Evolutionary conservation across 2,329 filamentous ascomycete genomes (phyloP), one percentile per base, ranked within the genome.

Genomic region (Diaporthe citrichinensis): DNA sequence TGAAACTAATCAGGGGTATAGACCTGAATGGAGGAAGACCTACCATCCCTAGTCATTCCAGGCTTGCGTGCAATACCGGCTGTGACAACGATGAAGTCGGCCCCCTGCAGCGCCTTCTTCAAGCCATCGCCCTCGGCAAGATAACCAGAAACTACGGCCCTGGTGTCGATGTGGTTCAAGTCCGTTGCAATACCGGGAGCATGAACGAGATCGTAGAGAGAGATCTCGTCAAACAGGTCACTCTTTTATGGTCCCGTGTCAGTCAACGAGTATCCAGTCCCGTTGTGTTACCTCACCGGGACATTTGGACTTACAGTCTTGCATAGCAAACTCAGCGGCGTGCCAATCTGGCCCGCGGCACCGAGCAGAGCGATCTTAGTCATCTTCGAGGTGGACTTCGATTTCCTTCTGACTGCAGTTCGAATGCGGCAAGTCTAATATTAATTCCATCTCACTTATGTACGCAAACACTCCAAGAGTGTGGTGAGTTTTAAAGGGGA

Each of bases 271-370:
- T 28, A 55, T 17, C n/a, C 5, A 8, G 2, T 14, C 10, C 14
- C 0, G 1, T 28, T 1, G n/a, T 17, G 4, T 3, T 28, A 7
- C 51, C n/a, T 3, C 5, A 57, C 17, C 1, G 1, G 25, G 25
- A 17, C 0, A 34, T 31, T 0, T 0, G 12, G 15, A 57, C 53
- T 57, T 0, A 57, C 53, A 17, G 0, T 31, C 23, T 57, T 57
- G 53, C 53, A 57, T 2, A 57, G 53, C 53, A 57, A 10, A 15
- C 53, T 57, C 2, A 57, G 53, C 14, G 53, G 53, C 0, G 53
- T 57, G 53, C 53, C 53, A 4, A 57, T 57, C 53, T 57, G 53
- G 53, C 53, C 53, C 25, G 53, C 53, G 2, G 53, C 53, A 57
- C 53, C 53, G 25, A 57, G 2, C 1, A 57, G 53, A 31, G 53